Conservation (phyloP, 2,329 filamentous ascomycete genomes). For the Cryphonectria carpinicola region DNA sequence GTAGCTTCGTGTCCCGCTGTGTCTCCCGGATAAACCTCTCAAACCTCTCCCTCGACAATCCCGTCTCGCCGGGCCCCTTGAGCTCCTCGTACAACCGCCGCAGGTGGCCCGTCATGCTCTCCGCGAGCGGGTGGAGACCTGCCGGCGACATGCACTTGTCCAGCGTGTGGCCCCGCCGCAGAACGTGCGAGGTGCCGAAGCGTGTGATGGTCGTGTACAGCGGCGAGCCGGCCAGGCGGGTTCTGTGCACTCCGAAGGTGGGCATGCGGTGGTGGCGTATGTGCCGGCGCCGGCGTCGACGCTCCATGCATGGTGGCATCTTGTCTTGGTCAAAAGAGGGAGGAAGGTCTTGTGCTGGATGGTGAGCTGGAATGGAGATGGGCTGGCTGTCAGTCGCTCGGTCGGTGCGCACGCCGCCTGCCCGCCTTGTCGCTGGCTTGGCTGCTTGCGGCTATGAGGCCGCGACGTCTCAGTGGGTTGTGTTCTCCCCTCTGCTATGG, state of each 20-base stretch:
- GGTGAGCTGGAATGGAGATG: neutral
- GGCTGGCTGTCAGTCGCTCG: too few relatives aligned
- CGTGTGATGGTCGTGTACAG: slow-evolving; percentile 8
- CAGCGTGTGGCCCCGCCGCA: slow-evolving; percentile 11
- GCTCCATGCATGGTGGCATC: slow-evolving; percentile 6
- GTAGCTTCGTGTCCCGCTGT: slow-evolving; percentile 9
- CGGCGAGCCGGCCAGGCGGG: slow-evolving; percentile 11
- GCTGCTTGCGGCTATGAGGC: neutral
- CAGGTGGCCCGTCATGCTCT: slow-evolving; percentile 18
- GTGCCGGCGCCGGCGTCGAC: slow-evolving; percentile 16
- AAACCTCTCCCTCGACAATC: slow-evolving; percentile 17
- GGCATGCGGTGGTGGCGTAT: slow-evolving; percentile 22
- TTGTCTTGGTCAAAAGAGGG: neutral
- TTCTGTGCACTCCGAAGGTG: slow-evolving; percentile 15
- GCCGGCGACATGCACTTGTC: slow-evolving; percentile 10
- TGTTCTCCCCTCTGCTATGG: neutral
- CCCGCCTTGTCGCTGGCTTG: neutral
- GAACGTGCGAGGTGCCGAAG: neutral
- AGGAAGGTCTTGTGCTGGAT: neutral
- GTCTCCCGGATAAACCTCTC: slow-evolving; percentile 10
- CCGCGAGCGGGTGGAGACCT: neutral
- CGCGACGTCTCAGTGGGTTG: neutral
- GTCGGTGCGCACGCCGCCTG: neutral
- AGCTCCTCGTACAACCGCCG: slow-evolving; percentile 21
- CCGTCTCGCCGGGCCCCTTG: slow-evolving; percentile 11